Conservation (phyloP, 495 filamentous ascomycete genomes). For the Aspergillus hancockii region DNA sequence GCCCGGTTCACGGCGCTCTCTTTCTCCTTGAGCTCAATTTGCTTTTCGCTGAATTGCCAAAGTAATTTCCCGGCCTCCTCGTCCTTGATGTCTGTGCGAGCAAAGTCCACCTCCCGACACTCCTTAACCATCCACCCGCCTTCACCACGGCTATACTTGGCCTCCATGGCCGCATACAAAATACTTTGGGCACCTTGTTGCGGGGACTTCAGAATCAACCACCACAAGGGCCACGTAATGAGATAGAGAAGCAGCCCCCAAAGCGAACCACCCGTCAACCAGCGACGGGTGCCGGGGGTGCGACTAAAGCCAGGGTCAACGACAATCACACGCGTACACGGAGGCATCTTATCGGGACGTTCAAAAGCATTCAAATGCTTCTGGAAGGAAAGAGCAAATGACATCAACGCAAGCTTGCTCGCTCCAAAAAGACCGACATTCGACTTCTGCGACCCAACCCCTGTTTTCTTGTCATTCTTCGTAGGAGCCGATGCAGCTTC, state of each 20-base stretch:
- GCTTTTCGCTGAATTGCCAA: constrained; percentile 85
- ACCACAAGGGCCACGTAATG: constrained; percentile 74
- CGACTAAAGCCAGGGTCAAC: constrained; percentile 83
- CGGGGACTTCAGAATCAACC: constrained; percentile 83
- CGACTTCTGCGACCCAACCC: neutral
- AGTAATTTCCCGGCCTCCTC: constrained; percentile 77
- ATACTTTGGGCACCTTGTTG: constrained; percentile 84
- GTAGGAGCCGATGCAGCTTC: constrained; percentile 26
- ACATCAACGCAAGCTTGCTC: constrained; percentile 87
- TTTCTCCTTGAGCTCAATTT: constrained; percentile 82
- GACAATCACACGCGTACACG: constrained; percentile 76
- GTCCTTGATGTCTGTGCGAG: constrained; percentile 72
- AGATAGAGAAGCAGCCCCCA: constrained; percentile 82
- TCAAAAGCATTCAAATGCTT: constrained; percentile 81
- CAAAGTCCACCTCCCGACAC: constrained; percentile 71
- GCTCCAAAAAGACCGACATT: constrained; percentile 64
- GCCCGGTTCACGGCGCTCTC: constrained; percentile 68
- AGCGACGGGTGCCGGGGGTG: constrained; percentile 84
- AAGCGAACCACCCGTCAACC: constrained; percentile 79
- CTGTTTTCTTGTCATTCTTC: neutral
- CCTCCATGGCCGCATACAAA: constrained; percentile 82
- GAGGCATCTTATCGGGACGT: constrained; percentile 77
- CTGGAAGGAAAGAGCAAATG: constrained; percentile 85
- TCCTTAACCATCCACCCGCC: constrained; percentile 82
- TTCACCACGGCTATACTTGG: constrained; percentile 60